These are phyloP conservation scores for Fistulina hepatica DNA, from an alignment of 1,284 basidiomycete genomes.

Conservation along the genomic window DNA sequence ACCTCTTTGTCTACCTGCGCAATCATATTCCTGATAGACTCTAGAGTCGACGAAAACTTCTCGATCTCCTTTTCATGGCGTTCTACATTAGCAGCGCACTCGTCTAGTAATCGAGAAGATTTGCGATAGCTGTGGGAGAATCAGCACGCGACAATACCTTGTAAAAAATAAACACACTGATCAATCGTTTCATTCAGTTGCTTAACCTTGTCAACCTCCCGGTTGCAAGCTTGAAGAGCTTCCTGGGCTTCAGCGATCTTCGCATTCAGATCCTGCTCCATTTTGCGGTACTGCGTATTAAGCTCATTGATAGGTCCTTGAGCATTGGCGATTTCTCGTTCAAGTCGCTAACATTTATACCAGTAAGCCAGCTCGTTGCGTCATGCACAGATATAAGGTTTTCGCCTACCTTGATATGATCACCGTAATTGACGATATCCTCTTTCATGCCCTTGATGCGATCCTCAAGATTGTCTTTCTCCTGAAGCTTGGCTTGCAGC, in stretches of 20 bases:
- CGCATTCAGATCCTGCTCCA: constrained; percentile 41
- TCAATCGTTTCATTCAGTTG: constrained; percentile 53
- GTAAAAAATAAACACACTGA: constrained; percentile 29
- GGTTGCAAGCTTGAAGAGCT: constrained; percentile 53
- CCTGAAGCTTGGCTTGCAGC: constrained; percentile 51
- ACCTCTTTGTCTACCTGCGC: constrained; percentile 58
- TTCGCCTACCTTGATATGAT: constrained; percentile 35
- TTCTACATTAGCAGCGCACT: constrained; percentile 51
- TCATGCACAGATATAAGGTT: constrained; percentile 6
- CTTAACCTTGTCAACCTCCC: constrained; percentile 52
- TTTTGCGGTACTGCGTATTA: constrained; percentile 46
- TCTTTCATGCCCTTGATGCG: constrained; percentile 52
- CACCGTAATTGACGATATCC: constrained; percentile 36
- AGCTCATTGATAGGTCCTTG: constrained; percentile 59
- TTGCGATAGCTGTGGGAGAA: constrained; percentile 54
- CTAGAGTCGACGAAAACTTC: constrained; percentile 43
- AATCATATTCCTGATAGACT: constrained; percentile 42
- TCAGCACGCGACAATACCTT: constrained; percentile 4
- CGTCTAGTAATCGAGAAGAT: constrained; percentile 49
- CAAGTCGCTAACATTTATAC: no score
- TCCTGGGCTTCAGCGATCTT: constrained; percentile 44
- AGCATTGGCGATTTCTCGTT: constrained; percentile 50
- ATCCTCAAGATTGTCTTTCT: constrained; percentile 50
- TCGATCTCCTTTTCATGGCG: constrained; percentile 50
- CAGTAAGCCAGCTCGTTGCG: constrained; percentile 21